Evolutionary conservation across 2,329 filamentous ascomycete genomes (phyloP).

Genomic region (Pestalotiopsis sp.): DNA sequence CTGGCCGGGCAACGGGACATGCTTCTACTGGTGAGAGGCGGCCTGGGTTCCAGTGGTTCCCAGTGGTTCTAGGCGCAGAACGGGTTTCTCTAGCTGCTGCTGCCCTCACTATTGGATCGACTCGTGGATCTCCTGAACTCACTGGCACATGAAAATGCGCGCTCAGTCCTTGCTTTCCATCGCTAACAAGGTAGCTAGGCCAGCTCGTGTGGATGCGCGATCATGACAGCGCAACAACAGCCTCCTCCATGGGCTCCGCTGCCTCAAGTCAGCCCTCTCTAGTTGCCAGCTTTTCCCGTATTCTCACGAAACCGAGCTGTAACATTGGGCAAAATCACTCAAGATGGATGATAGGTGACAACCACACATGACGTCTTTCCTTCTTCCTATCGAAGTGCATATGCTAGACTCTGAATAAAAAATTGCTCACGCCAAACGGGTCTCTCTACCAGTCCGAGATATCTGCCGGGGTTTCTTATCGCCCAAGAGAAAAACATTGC

Average conservation of each 20-base stretch:
- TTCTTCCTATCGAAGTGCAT: background rate
- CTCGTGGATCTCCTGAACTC: background rate
- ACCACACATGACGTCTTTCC: background rate
- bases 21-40: background rate
- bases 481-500: background rate
- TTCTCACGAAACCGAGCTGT: background rate
- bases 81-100: background rate
- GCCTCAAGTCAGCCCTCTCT: background rate
- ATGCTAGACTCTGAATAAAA: background rate
- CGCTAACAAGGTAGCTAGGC: background rate
- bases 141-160: background rate
- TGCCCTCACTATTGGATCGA: background rate
- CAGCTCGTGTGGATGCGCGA: background rate
- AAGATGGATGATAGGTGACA: background rate
- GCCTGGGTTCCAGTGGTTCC: background rate
- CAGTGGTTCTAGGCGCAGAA: background rate
- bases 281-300: background rate
- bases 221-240: background rate
- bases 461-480: background rate
- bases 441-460: background rate
- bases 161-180: background rate
- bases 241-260: background rate
- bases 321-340: background rate
- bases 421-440: background rate
- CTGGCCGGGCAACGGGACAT: background rate